Conservation (phyloP, 2,329 filamentous ascomycete species). For the Podosphaera xanthii region DNA sequence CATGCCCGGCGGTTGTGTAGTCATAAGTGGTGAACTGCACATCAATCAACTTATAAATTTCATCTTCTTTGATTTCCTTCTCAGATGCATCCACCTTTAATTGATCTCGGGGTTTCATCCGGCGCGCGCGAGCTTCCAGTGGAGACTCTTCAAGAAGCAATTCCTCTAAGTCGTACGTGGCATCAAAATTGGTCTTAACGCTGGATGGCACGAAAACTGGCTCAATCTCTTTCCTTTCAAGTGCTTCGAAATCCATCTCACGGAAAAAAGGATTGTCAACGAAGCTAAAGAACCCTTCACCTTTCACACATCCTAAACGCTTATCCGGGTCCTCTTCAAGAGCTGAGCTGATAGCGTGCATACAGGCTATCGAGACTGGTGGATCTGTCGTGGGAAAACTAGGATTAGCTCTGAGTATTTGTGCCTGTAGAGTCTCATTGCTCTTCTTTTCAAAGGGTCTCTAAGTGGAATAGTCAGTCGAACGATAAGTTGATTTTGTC, state of each 20-base stretch:
- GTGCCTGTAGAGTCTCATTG: slow-evolving; percentile 55
- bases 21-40: slow-evolving; percentile 87
- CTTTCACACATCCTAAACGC: slow-evolving; percentile 50
- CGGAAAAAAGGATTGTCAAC: slow-evolving; percentile 78
- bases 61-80: slow-evolving; percentile 84
- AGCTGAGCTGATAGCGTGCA: slow-evolving; percentile 69
- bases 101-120: slow-evolving; percentile 81
- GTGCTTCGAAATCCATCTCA: slow-evolving; percentile 56
- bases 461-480: slow-evolving; percentile 21
- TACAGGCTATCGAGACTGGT: slow-evolving; percentile 66
- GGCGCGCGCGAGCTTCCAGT: slow-evolving; percentile 70
- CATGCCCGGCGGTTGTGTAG: slow-evolving; percentile 65
- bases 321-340: slow-evolving; percentile 59
- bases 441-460: slow-evolving; percentile 82
- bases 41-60: slow-evolving; percentile 85
- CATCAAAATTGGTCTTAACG: slow-evolving; percentile 98
- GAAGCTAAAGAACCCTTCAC: slow-evolving; percentile 51
- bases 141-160: slow-evolving; percentile 83
- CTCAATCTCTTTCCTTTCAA: slow-evolving; percentile 72
- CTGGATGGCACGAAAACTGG: slow-evolving; percentile 84
- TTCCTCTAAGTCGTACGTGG: slow-evolving; percentile 92
- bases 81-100: slow-evolving; percentile 86
- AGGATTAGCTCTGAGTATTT: slow-evolving; percentile 61
- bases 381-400: slow-evolving; percentile 85
- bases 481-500: not conserved